phyloP scores from a whole-genome alignment of 495 filamentous ascomycete species.

The Xylaria bambusicola region DNA sequence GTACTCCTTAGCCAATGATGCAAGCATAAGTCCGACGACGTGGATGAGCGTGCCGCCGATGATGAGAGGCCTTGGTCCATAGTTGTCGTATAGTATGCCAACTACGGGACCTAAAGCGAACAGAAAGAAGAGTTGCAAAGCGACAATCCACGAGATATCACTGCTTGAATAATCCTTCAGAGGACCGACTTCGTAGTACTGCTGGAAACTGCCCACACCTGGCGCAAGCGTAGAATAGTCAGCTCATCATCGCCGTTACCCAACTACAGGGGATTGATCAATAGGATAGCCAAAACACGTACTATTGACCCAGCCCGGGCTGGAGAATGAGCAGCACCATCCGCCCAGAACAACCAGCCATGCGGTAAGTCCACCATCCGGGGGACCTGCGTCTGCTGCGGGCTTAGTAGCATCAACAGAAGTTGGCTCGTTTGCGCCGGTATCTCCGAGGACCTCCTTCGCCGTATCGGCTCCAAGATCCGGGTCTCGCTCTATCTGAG shows the following conservation, averaged over 20 bases:
- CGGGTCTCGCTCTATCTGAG: too few relatives aligned
- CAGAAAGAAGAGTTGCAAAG: slow-evolving; percentile 34
- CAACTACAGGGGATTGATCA: not conserved
- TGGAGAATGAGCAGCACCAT: slow-evolving; percentile 27
- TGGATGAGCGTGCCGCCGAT: slow-evolving; percentile 26
- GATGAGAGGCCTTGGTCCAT: slow-evolving; percentile 30
- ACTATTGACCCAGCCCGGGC: slow-evolving; percentile 31
- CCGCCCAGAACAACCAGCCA: slow-evolving; percentile 35
- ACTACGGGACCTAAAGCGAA: slow-evolving; percentile 36
- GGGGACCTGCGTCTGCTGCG: not conserved
- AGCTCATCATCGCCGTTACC: not conserved
- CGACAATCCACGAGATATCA: slow-evolving; percentile 41
- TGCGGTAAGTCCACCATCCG: slow-evolving; percentile 33
- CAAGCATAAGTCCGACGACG: slow-evolving; percentile 9
- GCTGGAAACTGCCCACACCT: slow-evolving; percentile 32
- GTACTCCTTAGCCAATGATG: slow-evolving; percentile 50
- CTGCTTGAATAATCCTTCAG: slow-evolving; percentile 31
- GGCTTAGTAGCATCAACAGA: too few relatives aligned
- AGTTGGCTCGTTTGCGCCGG: too few relatives aligned
- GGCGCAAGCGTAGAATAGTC: not conserved
- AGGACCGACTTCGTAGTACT: slow-evolving; percentile 28
- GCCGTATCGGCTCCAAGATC: too few relatives aligned
- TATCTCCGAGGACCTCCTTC: too few relatives aligned
- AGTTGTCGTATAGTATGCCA: slow-evolving; percentile 37
- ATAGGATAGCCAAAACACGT: slow-evolving; percentile 21